Evolutionary conservation across 805 yeast species (phyloP).

Genomic region (Saccharomyces jurei): DNA sequence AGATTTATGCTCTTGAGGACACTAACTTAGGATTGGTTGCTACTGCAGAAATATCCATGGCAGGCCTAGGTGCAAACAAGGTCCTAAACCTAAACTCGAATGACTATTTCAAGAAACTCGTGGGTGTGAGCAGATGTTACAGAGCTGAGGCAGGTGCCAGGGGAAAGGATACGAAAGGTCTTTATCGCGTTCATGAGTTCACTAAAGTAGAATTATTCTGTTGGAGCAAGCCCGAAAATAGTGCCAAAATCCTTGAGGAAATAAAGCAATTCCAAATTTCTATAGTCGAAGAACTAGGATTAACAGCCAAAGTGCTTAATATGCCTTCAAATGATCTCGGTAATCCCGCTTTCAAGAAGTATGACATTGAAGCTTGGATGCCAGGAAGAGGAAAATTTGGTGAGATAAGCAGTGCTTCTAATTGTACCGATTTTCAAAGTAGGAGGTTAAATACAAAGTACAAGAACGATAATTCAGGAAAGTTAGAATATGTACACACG

Average conservation of each 20-base stretch:
- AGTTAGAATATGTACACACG: conserved; percentile 56
- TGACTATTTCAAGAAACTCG: conserved; percentile 50
- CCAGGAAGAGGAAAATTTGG: conserved; percentile 94
- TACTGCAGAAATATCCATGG: conserved; percentile 92
- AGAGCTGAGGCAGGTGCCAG: conserved; percentile 97
- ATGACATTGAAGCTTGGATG: conserved; percentile 96
- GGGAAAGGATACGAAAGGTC: conserved; percentile 85
- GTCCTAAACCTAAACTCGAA: conserved; percentile 30
- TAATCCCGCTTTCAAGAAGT: conserved; percentile 84
- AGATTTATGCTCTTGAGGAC: conserved; percentile 58
- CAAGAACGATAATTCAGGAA: conserved; percentile 29
- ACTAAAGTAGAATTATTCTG: conserved; percentile 88
- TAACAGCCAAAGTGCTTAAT: conserved; percentile 70
- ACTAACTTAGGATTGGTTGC: conserved; percentile 69
- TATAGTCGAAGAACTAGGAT: conserved; percentile 58
- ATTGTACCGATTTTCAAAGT: conserved; percentile 86
- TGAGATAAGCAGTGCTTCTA: conserved; percentile 83
- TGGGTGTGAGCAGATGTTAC: conserved; percentile 79
- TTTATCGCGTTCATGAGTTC: conserved; percentile 93
- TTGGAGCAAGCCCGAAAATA: conserved; percentile 46
- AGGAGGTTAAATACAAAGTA: conserved; percentile 69
- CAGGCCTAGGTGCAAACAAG: conserved; percentile 60
- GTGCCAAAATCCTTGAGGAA: conserved; percentile 47
- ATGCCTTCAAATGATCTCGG: conserved; percentile 92
- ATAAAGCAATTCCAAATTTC: conserved; percentile 57